phyloP scores from a whole-genome alignment of 306 rosid genomes.

The Citrullus amarus region DNA sequence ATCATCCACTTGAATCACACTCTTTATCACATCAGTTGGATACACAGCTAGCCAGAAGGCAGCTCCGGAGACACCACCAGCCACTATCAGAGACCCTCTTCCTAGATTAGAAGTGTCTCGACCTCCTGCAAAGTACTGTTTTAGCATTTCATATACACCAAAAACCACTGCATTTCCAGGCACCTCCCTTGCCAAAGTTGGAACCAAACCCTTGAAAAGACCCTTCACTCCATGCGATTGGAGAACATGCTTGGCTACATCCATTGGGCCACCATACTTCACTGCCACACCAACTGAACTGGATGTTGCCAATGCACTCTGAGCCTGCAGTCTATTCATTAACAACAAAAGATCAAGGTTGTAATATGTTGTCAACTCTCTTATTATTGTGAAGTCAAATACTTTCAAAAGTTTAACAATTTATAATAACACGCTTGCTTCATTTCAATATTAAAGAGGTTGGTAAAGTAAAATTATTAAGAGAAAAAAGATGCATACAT shows the following conservation, averaged over 20 bases:
- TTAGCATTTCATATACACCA: constrained; percentile 65
- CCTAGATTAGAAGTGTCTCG: constrained; percentile 59
- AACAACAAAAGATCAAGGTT: background rate
- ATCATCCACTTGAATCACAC: constrained; percentile 85
- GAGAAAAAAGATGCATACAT: background rate
- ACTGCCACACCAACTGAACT: constrained; percentile 41
- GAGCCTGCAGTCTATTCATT: constrained; percentile 76
- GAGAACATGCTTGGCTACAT: constrained; percentile 75
- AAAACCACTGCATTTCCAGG: constrained; percentile 89
- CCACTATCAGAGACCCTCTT: constrained; percentile 58
- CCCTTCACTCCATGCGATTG: constrained; percentile 63
- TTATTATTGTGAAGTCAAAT: background rate
- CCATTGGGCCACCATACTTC: constrained; percentile 88
- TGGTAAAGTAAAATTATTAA: background rate
- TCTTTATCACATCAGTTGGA: constrained; percentile 87
- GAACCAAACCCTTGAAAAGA: constrained; percentile 79
- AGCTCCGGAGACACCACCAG: constrained; percentile 89
- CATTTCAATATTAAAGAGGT: background rate
- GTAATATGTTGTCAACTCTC: background rate
- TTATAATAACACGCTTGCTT: background rate
- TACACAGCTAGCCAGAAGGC: constrained; percentile 59
- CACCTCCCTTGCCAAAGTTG: constrained; percentile 85
- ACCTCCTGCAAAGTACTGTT: constrained; percentile 73
- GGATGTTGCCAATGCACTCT: constrained; percentile 53
- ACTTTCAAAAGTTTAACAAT: background rate